Percentiles rank a stretch among this genome's conserved stretches.
These are phyloP conservation scores for Penicillium sp. DNA, from an alignment of 2,329 filamentous ascomycete genomes.

Conservation along the genomic window DNA sequence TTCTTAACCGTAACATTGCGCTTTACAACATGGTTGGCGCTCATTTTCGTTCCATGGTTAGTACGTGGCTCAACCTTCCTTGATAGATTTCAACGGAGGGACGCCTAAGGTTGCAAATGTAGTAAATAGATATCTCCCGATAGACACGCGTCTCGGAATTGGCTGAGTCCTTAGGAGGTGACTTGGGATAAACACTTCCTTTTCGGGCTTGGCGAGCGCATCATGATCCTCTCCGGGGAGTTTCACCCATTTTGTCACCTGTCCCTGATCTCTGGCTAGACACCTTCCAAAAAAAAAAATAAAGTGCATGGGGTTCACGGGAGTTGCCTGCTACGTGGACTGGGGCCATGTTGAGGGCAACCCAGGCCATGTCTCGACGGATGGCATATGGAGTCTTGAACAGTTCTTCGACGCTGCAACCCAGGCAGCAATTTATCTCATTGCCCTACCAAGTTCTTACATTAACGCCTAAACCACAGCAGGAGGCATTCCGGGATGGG, in stretches of 20 bases:
- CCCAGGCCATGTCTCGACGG: slow-evolving; percentile 64
- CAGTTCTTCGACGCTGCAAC: slow-evolving; percentile 36
- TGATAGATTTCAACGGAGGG: neutral
- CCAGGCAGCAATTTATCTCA: slow-evolving; percentile 60
- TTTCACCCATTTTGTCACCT: slow-evolving; percentile 66
- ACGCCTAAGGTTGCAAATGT: neutral
- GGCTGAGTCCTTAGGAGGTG: slow-evolving; percentile 1
- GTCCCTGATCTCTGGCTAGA: slow-evolving; percentile 67
- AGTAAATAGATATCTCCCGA: neutral
- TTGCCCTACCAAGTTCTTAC: slow-evolving; percentile 69
- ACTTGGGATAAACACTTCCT: slow-evolving; percentile 18
- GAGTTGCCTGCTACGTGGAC: slow-evolving; percentile 64
- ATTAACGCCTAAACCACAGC: slow-evolving; percentile 75
- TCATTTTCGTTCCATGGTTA: neutral
- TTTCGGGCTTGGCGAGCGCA: slow-evolving; percentile 62
- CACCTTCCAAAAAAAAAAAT: slow-evolving; percentile 81
- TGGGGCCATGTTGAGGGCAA: slow-evolving; percentile 59
- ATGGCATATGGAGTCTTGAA: slow-evolving; percentile 67
- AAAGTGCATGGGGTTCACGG: slow-evolving; percentile 73
- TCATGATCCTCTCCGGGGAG: slow-evolving; percentile 70
- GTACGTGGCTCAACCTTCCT: neutral
- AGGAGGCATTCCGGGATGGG: slow-evolving; percentile 77
- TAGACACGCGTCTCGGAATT: neutral
- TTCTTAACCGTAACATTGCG: neutral
- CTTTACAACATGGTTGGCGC: neutral